phyloP scores from a whole-genome alignment of 2,329 filamentous ascomycete genomes.

The Paraphoma chrysanthemicola region DNA sequence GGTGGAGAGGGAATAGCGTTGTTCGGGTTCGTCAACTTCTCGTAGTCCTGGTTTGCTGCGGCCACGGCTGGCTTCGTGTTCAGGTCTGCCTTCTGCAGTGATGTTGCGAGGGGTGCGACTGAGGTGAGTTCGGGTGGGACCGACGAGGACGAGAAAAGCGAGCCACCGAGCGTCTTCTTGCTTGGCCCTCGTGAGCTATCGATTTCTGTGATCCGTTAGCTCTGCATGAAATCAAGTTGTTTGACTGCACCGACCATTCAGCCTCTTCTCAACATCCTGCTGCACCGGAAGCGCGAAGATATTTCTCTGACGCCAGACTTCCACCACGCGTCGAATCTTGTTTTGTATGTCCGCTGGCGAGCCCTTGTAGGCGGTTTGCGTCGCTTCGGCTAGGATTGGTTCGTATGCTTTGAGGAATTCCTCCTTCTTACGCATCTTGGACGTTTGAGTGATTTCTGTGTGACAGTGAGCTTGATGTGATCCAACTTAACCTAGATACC shows the following conservation, averaged over 20 bases:
- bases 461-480: constrained; percentile 3
- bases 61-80: constrained; percentile 71
- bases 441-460: constrained; percentile 92
- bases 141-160: constrained; percentile 69
- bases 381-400: constrained; percentile 90
- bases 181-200: constrained; percentile 63
- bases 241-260: constrained; percentile 70
- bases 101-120: constrained; percentile 76
- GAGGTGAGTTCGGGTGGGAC: constrained; percentile 79
- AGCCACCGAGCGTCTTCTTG: constrained; percentile 68
- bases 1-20: constrained; percentile 78
- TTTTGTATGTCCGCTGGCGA: constrained; percentile 81
- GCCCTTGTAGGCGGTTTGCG: constrained; percentile 87
- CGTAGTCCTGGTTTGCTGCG: constrained; percentile 80
- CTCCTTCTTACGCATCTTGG: constrained; percentile 87
- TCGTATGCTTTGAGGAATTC: constrained; percentile 94
- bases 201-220: constrained; percentile 52
- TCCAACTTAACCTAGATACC: neutral
- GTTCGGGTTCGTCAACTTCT: constrained; percentile 78
- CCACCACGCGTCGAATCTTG: constrained; percentile 86
- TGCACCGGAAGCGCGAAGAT: constrained; percentile 87
- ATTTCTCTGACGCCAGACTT: constrained; percentile 87
- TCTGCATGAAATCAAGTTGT: neutral
- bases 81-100: constrained; percentile 74
- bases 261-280: constrained; percentile 76